Conservation (phyloP, 176 grass and related monocot genomes). For the Thalia dealbata region DNA sequence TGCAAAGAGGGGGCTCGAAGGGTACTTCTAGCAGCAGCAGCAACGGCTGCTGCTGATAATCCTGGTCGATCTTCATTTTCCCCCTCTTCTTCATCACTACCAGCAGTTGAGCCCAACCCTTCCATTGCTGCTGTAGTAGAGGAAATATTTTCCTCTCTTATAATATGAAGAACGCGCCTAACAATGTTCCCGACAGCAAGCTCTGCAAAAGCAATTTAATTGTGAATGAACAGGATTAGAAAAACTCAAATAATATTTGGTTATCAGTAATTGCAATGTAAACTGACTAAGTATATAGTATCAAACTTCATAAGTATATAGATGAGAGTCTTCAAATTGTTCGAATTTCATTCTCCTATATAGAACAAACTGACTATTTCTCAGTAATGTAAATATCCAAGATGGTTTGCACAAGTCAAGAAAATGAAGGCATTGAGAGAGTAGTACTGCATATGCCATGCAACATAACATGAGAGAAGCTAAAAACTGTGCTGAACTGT, state of each 20-base stretch:
- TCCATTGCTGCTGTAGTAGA: slow-evolving; percentile 55
- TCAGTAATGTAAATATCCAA: too few species aligned
- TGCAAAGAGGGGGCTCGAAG: slow-evolving; percentile 87
- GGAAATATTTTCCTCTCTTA: slow-evolving; percentile 88
- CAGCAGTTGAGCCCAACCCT: slow-evolving; percentile 51
- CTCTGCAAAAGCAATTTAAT: slow-evolving; percentile 30
- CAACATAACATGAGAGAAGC: too few species aligned
- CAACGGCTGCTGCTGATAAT: slow-evolving; percentile 74
- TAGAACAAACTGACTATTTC: neutral
- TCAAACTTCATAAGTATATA: too few species aligned
- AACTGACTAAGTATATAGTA: neutral
- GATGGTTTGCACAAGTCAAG: too few species aligned
- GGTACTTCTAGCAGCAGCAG: slow-evolving; percentile 83
- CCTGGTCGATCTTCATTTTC: slow-evolving; percentile 47
- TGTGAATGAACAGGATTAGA: neutral
- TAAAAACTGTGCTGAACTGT: too few species aligned
- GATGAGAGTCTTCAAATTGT: neutral
- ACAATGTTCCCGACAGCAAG: slow-evolving; percentile 94
- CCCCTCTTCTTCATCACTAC: slow-evolving; percentile 66
- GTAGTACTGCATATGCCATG: too few species aligned
- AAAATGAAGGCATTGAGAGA: too few species aligned
- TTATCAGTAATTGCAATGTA: neutral
- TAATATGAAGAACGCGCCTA: slow-evolving; percentile 88
- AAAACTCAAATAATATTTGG: neutral
- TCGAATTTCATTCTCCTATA: neutral